These are phyloP conservation scores for Austroboletus sp. DNA, from an alignment of 1,284 basidiomycete species.

Conservation along the genomic window DNA sequence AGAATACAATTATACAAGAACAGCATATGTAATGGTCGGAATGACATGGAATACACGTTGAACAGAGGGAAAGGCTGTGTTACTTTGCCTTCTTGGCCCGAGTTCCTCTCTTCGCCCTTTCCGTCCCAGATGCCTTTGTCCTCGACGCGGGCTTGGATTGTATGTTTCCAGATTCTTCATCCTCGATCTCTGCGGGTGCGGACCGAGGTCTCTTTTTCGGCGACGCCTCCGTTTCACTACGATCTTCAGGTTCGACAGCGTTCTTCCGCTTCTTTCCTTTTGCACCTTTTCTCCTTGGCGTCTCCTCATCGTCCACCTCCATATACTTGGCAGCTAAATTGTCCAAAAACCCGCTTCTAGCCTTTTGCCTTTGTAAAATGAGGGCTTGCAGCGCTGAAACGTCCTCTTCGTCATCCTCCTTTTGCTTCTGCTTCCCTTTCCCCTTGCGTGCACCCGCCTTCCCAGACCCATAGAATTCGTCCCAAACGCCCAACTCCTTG, in stretches of 20 bases:
- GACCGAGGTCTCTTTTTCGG: conserved; percentile 46
- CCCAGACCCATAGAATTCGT: conserved; percentile 86
- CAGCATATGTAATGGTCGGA: neutral
- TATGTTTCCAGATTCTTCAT: conserved; percentile 60
- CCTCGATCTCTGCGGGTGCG: conserved; percentile 50
- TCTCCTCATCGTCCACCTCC: conserved; percentile 35
- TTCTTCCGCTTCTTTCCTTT: conserved; percentile 56
- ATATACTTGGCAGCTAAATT: conserved; percentile 78
- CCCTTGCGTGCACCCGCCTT: conserved; percentile 59
- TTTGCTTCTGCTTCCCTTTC: conserved; percentile 52
- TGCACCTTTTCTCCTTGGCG: conserved; percentile 33
- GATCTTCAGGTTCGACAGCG: conserved; percentile 21
- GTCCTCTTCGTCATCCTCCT: conserved; percentile 51
- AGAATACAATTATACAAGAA: conserved; percentile 16
- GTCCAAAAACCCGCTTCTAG: conserved; percentile 68
- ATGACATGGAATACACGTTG: conserved; percentile 1
- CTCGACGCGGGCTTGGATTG: conserved; percentile 58
- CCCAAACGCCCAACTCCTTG: conserved; percentile 87
- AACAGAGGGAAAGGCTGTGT: neutral
- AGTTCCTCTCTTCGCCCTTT: conserved; percentile 32
- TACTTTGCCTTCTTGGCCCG: conserved; percentile 32
- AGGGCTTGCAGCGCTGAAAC: conserved; percentile 72
- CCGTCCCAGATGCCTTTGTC: conserved; percentile 27
- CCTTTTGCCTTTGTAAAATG: conserved; percentile 72
- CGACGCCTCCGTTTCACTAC: conserved; percentile 37